These are phyloP conservation scores for Sarocladium kiliense DNA, from an alignment of 2,329 filamentous ascomycete species.

Conservation along the genomic window DNA sequence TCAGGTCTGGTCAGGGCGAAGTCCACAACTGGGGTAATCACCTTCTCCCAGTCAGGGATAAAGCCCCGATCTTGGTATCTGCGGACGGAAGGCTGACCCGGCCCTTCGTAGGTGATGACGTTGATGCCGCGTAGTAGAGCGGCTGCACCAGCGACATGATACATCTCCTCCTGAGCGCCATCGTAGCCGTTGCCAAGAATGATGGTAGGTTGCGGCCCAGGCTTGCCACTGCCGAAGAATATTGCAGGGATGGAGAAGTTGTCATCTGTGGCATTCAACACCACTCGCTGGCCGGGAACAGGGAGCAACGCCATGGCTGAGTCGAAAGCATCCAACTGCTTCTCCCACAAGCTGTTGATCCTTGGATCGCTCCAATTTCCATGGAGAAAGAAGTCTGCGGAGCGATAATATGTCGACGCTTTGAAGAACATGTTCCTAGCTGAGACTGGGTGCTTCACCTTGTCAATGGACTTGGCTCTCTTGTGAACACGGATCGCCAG, in stretches of 20 bases:
- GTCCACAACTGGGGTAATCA: constrained; percentile 34
- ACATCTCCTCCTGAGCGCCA: constrained; percentile 32
- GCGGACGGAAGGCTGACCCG: constrained; percentile 36
- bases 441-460: constrained; percentile 18
- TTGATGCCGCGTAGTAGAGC: constrained; percentile 35
- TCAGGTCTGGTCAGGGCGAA: constrained; percentile 20
- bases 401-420: constrained; percentile 35
- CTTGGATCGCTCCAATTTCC: constrained; percentile 34
- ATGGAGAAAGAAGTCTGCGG: constrained; percentile 36
- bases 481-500: constrained; percentile 18
- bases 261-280: constrained; percentile 22
- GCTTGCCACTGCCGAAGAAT: constrained; percentile 22
- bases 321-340: constrained; percentile 31
- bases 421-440: constrained; percentile 18
- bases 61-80: constrained; percentile 36
- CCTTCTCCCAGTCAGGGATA: constrained; percentile 37
- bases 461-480: constrained; percentile 16
- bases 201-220: constrained; percentile 22
- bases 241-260: constrained; percentile 23
- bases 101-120: constrained; percentile 39
- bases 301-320: constrained; percentile 29
- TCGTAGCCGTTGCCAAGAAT: constrained; percentile 33
- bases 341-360: constrained; percentile 31
- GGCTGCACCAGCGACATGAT: constrained; percentile 23
- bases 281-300: constrained; percentile 28